Percentiles rank a stretch among this genome's conserved stretches.
phyloP scores from a whole-genome alignment of 1,284 basidiomycete species.

The Ganoderma leucocontextum region DNA sequence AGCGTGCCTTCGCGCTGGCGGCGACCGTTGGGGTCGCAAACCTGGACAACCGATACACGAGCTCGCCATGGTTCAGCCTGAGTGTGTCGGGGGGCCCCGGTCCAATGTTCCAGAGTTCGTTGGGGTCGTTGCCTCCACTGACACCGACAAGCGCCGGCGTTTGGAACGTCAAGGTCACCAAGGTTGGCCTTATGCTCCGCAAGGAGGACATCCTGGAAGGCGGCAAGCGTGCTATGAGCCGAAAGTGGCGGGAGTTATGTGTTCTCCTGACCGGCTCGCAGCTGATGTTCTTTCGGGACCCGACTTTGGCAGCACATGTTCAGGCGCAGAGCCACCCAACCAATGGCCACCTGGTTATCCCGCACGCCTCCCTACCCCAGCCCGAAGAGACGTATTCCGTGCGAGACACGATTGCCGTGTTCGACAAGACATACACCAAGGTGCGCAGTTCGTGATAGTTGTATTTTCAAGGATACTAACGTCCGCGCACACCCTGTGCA shows the following conservation, averaged over 20 bases:
- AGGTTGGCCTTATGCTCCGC: constrained; percentile 83
- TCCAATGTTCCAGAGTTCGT: constrained; percentile 33
- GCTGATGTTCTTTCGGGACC: constrained; percentile 91
- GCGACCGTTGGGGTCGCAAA: constrained; percentile 64
- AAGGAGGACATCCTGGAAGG: constrained; percentile 86
- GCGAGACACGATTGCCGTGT: constrained; percentile 81
- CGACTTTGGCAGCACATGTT: constrained; percentile 70
- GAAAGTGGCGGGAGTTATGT: constrained; percentile 92
- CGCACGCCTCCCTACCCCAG: constrained; percentile 70
- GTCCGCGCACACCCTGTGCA: constrained; percentile 6
- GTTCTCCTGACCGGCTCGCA: constrained; percentile 92
- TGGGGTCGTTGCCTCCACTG: constrained; percentile 29
- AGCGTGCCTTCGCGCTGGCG: constrained; percentile 75
- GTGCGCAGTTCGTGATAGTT: constrained; percentile 48
- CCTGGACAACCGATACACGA: constrained; percentile 48
- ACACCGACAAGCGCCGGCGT: constrained; percentile 43
- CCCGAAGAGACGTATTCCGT: constrained; percentile 91
- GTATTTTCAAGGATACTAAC: not conserved
- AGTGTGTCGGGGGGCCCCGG: constrained; percentile 47
- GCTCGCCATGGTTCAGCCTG: constrained; percentile 59
- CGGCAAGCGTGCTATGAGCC: constrained; percentile 76
- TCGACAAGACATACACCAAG: constrained; percentile 80
- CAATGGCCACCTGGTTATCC: constrained; percentile 52
- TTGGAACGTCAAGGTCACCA: constrained; percentile 78
- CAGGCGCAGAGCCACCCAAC: constrained; percentile 57